Evolutionary conservation across 2,329 filamentous ascomycete genomes (phyloP).

Genomic region (Ascochyta fabae): DNA sequence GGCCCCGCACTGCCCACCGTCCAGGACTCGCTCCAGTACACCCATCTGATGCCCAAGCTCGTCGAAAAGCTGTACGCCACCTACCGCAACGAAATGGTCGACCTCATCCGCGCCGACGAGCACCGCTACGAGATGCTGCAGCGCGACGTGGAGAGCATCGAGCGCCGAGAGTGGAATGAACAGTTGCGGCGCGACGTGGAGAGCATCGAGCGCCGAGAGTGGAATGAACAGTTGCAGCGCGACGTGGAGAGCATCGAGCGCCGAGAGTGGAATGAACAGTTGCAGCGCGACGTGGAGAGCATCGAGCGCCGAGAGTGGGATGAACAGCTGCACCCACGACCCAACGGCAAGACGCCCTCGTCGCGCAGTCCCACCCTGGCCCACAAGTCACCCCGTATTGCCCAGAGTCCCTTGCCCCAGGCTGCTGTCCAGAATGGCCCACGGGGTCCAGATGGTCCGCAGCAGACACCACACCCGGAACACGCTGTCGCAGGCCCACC

Average conservation of each 20-base stretch:
- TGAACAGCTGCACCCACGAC: slow-evolving; percentile 45
- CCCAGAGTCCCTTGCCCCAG: slow-evolving; percentile 18
- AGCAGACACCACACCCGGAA: slow-evolving; percentile 17
- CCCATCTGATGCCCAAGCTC: slow-evolving; percentile 72
- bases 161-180: slow-evolving; percentile 59
- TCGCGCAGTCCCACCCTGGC: slow-evolving; percentile 34
- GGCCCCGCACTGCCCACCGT: slow-evolving; percentile 65
- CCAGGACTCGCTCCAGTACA: slow-evolving; percentile 69
- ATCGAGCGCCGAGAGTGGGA: slow-evolving; percentile 68
- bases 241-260: slow-evolving; percentile 74
- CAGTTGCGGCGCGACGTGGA: slow-evolving; percentile 70
- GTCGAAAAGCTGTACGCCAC: slow-evolving; percentile 76
- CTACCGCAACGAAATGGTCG: slow-evolving; percentile 74
- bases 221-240: too few relatives aligned
- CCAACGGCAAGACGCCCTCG: slow-evolving; percentile 28
- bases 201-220: slow-evolving; percentile 69
- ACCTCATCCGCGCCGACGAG: slow-evolving; percentile 77
- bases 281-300: slow-evolving; percentile 72
- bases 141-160: slow-evolving; percentile 71
- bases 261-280: slow-evolving; percentile 52
- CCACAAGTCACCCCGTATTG: slow-evolving; percentile 34
- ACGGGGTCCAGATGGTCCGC: slow-evolving; percentile 13
- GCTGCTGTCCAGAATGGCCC: slow-evolving; percentile 17
- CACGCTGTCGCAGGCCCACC: slow-evolving; percentile 14
- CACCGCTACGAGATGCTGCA: slow-evolving; percentile 67